These are phyloP conservation scores for Amauroascus niger DNA, from an alignment of 2,329 filamentous ascomycete genomes.

Conservation along the genomic window DNA sequence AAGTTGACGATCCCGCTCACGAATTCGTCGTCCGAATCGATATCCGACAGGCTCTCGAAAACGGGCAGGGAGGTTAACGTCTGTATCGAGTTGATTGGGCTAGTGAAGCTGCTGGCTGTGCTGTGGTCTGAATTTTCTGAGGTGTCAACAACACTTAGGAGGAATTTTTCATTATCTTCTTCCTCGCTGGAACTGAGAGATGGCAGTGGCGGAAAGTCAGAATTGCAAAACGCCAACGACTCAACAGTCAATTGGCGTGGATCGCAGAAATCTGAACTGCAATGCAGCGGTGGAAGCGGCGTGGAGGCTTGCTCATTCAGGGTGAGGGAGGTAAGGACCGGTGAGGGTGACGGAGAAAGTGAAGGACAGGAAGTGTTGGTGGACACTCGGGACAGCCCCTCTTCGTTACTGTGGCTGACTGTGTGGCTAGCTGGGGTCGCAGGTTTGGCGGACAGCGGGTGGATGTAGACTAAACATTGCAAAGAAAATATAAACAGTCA, in stretches of 20 bases:
- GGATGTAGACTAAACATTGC: constrained; percentile 49
- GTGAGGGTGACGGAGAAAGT: constrained; percentile 76
- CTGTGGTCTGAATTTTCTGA: constrained; percentile 8
- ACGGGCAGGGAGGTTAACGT: constrained; percentile 53
- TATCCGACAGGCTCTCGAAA: constrained; percentile 79
- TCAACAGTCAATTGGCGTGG: constrained; percentile 76
- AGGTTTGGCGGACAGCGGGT: constrained; percentile 54
- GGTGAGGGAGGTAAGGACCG: constrained; percentile 60
- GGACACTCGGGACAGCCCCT: constrained; percentile 41
- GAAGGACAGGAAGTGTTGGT: constrained; percentile 63
- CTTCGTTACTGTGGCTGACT: constrained; percentile 45
- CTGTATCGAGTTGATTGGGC: constrained; percentile 36
- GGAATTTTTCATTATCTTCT: constrained; percentile 29
- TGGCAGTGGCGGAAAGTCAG: constrained; percentile 59
- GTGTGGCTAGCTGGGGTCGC: constrained; percentile 11
- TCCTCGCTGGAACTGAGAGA: constrained; percentile 37
- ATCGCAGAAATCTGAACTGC: constrained; percentile 79
- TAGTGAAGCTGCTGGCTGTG: constrained; percentile 27
- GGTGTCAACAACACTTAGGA: constrained; percentile 24
- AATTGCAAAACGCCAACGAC: constrained; percentile 33
- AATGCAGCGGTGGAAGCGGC: constrained; percentile 50
- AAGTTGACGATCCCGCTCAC: constrained; percentile 64
- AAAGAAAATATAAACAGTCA: constrained; percentile 8
- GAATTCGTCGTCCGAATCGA: constrained; percentile 87
- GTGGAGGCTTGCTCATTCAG: constrained; percentile 72